Base-by-base conservation (phyloP, 1,139 yeast genomes). In the Saccharomyces hybrid region DNA sequence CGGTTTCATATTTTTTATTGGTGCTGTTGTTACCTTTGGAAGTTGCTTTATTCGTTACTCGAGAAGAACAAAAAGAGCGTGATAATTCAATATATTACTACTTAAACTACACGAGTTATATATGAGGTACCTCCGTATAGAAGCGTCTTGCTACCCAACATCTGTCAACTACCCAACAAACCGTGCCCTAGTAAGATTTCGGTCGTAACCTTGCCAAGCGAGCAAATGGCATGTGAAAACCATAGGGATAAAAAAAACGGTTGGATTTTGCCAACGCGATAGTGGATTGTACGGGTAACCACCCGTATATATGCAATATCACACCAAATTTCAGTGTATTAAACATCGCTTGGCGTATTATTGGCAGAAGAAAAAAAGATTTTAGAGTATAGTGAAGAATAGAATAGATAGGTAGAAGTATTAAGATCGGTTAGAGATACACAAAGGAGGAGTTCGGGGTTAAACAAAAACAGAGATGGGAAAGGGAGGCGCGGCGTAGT, bases 1-100 rank as follows among this genome's bases (percentile, higher is more conserved):
- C 62, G 99, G 96, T 75, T 89, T 89, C 98, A 93, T 93, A 32
- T 58, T 19, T 19, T 19, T 2, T 19, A 29, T 27, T 28, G 49
- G 25, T 23, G 46, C 4, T 28, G 31, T 31, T 27, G 32, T 46
- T 4, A 7, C 16, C 44, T 25, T 16, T 38, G 2, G 3, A 13
- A 16, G 23, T 19, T 7, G 44, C 23, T 16, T 8, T 29, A 29
- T 2, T 8, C 7, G 25, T 16, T 38, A 38, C 2, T 38, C 23
- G 23, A 38, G 25, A 38, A 38, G 11, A 19, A 19, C 19, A 19
- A 19, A 19, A 19, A 19, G 19, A 19, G 19, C 19, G 19, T 19
- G 2, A 19, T 19, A 19, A 19, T 19, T 19, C 19, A 19, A 19
- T 19, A 2, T 19, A 19, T 19, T 19, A 19, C 2, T 19, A 19